phyloP scores from a whole-genome alignment of 2,329 filamentous ascomycete genomes.

The Neospermospora avenae region DNA sequence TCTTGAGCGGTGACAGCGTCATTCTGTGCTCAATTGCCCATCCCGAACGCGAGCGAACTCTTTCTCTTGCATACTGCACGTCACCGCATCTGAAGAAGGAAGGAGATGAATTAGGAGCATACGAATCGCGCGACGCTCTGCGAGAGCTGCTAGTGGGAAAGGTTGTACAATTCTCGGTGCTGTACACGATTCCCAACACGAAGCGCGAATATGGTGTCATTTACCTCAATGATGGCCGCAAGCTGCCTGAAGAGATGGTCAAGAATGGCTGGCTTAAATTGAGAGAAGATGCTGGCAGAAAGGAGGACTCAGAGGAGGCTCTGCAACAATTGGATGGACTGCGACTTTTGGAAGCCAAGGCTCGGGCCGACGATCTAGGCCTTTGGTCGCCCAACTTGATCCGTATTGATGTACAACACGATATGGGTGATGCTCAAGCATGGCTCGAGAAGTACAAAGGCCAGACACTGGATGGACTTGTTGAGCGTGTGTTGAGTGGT shows the following conservation, averaged over 20 bases:
- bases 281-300: constrained; percentile 87
- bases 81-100: constrained; percentile 85
- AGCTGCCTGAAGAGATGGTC: constrained; percentile 77
- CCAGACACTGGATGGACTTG: constrained; percentile 76
- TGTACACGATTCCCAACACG: constrained; percentile 83
- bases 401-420: constrained; percentile 74
- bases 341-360: constrained; percentile 71
- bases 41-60: constrained; percentile 74
- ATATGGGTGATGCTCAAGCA: constrained; percentile 69
- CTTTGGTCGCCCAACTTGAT: constrained; percentile 69
- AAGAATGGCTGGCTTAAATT: constrained; percentile 91
- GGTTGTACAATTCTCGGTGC: constrained; percentile 75
- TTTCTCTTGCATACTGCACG: constrained; percentile 89
- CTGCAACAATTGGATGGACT: constrained; percentile 72
- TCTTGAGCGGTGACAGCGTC: constrained; percentile 90
- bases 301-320: constrained; percentile 79
- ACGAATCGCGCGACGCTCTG: constrained; percentile 91
- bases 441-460: constrained; percentile 85
- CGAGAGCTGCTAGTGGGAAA: constrained; percentile 83
- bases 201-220: constrained; percentile 86
- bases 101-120: constrained; percentile 88
- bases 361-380: constrained; percentile 75
- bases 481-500: constrained; percentile 88
- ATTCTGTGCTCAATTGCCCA: constrained; percentile 80
- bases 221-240: constrained; percentile 69